Percentiles rank a stretch among this genome's conserved stretches.
phyloP scores from a whole-genome alignment of 208 protist species.

The Crithidia bombi region DNA sequence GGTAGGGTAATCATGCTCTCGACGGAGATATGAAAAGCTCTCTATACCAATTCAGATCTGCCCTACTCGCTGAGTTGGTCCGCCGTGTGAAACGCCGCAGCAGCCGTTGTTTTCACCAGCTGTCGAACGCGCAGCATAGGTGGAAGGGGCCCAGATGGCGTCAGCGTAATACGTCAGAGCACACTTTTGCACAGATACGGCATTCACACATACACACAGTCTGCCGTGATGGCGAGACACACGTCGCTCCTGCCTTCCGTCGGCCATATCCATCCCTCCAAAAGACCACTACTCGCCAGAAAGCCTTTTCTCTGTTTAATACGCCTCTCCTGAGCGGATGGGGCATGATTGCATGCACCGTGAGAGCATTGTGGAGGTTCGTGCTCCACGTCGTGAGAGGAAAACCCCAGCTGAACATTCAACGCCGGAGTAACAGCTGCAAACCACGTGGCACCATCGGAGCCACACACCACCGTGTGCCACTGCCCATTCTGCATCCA shows the following conservation, averaged over 20 bases:
- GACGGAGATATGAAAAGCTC: no score
- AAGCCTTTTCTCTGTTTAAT: not conserved
- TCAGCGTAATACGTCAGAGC: slow-evolving; percentile 42
- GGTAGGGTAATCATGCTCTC: no score
- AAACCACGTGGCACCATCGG: slow-evolving; percentile 3
- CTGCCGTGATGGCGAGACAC: slow-evolving; percentile 26
- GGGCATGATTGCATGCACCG: no score
- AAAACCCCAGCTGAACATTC: slow-evolving; percentile 14
- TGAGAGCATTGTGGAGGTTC: not conserved
- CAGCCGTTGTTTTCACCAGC: slow-evolving; percentile 3
- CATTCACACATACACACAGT: slow-evolving; percentile 62
- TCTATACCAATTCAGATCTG: no score
- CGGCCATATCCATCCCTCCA: slow-evolving; percentile 37
- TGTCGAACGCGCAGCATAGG: not conserved
- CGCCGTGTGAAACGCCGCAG: not conserved
- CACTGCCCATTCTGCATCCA: slow-evolving; percentile 4
- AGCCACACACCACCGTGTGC: not conserved
- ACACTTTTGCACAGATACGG: slow-evolving; percentile 19
- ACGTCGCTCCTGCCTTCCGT: slow-evolving; percentile 18
- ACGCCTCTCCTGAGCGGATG: not conserved
- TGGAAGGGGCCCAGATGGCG: slow-evolving; percentile 40
- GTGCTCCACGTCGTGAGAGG: not conserved
- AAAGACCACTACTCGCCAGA: slow-evolving; percentile 26
- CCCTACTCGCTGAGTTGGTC: not conserved
- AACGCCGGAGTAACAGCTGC: slow-evolving; percentile 12